Evolutionary conservation across 1,139 yeast species (phyloP).

Genomic region (Kodamaea plutei): DNA sequence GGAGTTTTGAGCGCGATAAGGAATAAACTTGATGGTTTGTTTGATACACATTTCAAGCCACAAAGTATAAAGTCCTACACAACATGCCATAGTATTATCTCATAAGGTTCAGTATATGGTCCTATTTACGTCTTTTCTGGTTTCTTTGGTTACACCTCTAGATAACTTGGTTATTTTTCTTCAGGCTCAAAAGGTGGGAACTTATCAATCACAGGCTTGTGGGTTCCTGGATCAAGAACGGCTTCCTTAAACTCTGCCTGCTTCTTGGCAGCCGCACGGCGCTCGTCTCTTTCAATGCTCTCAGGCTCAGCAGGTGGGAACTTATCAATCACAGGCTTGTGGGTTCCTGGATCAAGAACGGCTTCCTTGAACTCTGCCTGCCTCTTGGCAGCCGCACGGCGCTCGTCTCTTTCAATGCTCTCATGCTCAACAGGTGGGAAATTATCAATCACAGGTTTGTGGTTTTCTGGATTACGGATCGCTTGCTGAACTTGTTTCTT

Average conservation of each 20-base stretch:
- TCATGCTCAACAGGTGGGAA: conserved; percentile 16
- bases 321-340: conserved; percentile 17
- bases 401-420: conserved; percentile 10
- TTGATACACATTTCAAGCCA: no score
- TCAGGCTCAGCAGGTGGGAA: conserved; percentile 25
- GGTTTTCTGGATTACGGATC: no score
- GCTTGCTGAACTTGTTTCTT: no score
- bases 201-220: conserved; percentile 17
- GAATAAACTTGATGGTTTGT: no score
- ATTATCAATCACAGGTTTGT: conserved; percentile 3
- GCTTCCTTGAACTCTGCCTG: conserved; percentile 42
- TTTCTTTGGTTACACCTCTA: no score
- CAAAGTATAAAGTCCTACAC: no score
- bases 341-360: conserved; percentile 28
- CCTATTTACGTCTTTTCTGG: no score
- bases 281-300: conserved; percentile 14
- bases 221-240: conserved; percentile 28
- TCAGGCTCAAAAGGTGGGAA: conserved; percentile 25
- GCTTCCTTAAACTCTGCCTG: conserved; percentile 42
- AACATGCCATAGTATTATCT: no score
- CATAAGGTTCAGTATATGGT: no score
- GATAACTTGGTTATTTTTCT: no score
- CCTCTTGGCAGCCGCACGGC: conserved; percentile 8
- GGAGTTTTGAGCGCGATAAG: no score
- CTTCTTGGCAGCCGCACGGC: conserved; percentile 8